A percentile compares a stretch with the other conserved stretches of the same genome.
Evolutionary conservation across 768 basidiomycete species (phyloP).

Genomic region (Galerina marginata): DNA sequence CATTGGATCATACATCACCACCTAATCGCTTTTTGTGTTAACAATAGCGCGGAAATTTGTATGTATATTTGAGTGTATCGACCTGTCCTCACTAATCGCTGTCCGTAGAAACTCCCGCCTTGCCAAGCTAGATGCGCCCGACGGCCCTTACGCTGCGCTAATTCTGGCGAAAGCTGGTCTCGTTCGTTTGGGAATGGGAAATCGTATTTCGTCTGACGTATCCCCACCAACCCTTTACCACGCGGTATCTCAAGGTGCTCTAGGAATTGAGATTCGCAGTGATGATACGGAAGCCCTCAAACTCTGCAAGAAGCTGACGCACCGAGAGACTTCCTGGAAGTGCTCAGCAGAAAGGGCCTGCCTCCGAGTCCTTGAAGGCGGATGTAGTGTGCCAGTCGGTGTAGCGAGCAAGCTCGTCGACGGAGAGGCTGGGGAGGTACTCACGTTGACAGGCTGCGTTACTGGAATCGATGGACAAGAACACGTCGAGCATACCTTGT

Average conservation of each 20-base stretch:
- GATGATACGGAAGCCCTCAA: constrained; percentile 65
- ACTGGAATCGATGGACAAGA: constrained; percentile 77
- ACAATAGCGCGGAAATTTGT: constrained; percentile 85
- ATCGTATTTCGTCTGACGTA: constrained; percentile 79
- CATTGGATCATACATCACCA: background rate
- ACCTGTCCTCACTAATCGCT: background rate
- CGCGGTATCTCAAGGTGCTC: constrained; percentile 94
- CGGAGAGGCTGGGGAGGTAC: constrained; percentile 31
- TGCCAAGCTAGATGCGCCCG: constrained; percentile 84
- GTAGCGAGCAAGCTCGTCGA: constrained; percentile 58
- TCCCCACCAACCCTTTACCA: constrained; percentile 77
- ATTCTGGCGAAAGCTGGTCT: constrained; percentile 95
- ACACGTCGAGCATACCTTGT: constrained; percentile 73
- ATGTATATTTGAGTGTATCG: constrained; percentile 34
- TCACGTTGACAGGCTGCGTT: constrained; percentile 81
- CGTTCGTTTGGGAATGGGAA: constrained; percentile 73
- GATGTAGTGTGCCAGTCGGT: constrained; percentile 97
- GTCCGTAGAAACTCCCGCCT: constrained; percentile 81
- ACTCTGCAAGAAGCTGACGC: constrained; percentile 71
- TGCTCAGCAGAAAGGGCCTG: constrained; percentile 88
- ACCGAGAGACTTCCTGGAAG: constrained; percentile 77
- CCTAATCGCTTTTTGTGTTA: constrained; percentile 6
- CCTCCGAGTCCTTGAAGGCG: constrained; percentile 90
- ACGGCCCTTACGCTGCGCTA: constrained; percentile 82
- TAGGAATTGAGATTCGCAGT: constrained; percentile 83